Percentiles rank a stretch among this genome's conserved stretches.
These are phyloP conservation scores for Xylaria sp. DNA, from an alignment of 2,329 filamentous ascomycete genomes.

Conservation along the genomic window DNA sequence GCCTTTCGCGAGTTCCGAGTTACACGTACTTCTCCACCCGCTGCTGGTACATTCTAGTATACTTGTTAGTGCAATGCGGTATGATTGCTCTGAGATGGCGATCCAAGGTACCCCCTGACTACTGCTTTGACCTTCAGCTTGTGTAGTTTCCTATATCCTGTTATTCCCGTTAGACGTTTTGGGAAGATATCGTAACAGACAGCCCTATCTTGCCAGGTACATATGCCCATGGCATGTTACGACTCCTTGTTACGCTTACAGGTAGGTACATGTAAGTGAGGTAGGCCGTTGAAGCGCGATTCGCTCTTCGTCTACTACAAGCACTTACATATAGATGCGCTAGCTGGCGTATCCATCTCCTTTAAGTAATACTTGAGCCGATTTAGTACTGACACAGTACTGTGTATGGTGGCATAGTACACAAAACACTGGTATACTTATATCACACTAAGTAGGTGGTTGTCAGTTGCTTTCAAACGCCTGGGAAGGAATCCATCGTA, in stretches of 20 bases:
- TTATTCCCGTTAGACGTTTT: slow-evolving; percentile 14
- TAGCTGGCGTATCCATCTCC: background rate
- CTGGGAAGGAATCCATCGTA: background rate
- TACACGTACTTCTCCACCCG: slow-evolving; percentile 1
- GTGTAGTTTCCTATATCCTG: slow-evolving; percentile 12
- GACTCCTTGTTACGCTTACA: slow-evolving; percentile 1
- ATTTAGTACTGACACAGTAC: background rate
- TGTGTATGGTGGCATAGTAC: background rate
- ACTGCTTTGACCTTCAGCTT: slow-evolving; percentile 2
- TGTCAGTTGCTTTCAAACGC: background rate
- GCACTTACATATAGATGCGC: too few relatives aligned
- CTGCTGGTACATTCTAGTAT: background rate
- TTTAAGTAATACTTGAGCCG: background rate
- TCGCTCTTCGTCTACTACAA: slow-evolving; percentile 1
- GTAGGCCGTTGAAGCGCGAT: slow-evolving; percentile 7
- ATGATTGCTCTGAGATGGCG: slow-evolving; percentile 4
- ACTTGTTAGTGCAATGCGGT: background rate
- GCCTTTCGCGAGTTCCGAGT: slow-evolving; percentile 6
- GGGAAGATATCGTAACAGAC: slow-evolving; percentile 13
- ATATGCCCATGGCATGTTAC: slow-evolving; percentile 2
- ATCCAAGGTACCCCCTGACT: slow-evolving; percentile 11
- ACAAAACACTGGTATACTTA: background rate
- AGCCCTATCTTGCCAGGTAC: background rate
- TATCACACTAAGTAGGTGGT: background rate
- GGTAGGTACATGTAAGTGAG: too few relatives aligned